phyloP scores from a whole-genome alignment of 352 stramenopile genomes.

The Elongisporangium senticosum region DNA sequence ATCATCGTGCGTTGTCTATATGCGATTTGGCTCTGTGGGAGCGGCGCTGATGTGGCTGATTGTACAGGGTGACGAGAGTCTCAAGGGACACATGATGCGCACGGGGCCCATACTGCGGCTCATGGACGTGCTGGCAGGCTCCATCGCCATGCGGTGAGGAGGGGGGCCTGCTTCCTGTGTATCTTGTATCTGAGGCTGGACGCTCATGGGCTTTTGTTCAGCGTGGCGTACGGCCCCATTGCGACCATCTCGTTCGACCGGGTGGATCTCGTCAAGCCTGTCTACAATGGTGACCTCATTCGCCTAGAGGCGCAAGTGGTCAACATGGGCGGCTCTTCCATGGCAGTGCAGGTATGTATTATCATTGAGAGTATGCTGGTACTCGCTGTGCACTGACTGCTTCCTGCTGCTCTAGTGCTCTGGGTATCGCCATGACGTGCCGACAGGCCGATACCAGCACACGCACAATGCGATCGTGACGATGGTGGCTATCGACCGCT shows the following conservation, averaged over 20 bases:
- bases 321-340: constrained; percentile 42
- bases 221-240: constrained; percentile 22
- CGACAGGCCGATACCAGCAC: constrained; percentile 32
- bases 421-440: constrained; percentile 41
- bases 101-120: constrained; percentile 46
- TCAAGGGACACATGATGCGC: constrained; percentile 35
- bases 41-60: not conserved
- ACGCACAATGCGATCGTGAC: constrained; percentile 57
- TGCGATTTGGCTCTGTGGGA: not conserved
- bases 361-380: not conserved
- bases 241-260: constrained; percentile 58
- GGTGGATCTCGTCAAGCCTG: constrained; percentile 45
- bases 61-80: constrained; percentile 39
- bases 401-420: not conserved
- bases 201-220: constrained; percentile 2
- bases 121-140: constrained; percentile 47
- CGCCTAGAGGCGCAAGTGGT: constrained; percentile 45
- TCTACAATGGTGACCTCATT: constrained; percentile 52
- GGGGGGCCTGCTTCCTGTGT: not conserved
- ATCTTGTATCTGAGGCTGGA: not conserved
- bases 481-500: constrained; percentile 59
- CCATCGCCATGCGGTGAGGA: constrained; percentile 27
- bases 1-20: constrained; percentile 34
- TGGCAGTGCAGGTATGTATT: constrained; percentile 37
- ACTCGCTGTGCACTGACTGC: not conserved